These are phyloP conservation scores for Aspergillus homomorphus DNA, from an alignment of 495 filamentous ascomycete species.

Conservation along the genomic window DNA sequence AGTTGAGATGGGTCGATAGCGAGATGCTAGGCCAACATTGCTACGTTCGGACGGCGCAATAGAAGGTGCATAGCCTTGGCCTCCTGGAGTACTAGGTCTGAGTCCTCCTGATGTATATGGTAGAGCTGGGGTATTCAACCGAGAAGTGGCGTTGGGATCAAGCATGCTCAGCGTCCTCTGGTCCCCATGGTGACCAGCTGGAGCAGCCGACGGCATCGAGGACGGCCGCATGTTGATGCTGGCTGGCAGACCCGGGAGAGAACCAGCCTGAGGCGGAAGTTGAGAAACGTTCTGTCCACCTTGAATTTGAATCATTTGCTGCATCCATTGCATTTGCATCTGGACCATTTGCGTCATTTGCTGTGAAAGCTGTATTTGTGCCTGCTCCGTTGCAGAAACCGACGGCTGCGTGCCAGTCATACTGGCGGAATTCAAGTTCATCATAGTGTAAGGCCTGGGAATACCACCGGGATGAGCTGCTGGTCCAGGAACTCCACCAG, in stretches of 20 bases:
- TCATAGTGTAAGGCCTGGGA: constrained; percentile 49
- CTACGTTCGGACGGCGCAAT: constrained; percentile 94
- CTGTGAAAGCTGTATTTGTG: constrained; percentile 78
- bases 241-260: constrained; percentile 13
- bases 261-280: constrained; percentile 16
- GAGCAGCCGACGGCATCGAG: constrained; percentile 39
- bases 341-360: constrained; percentile 90
- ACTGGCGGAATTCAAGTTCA: constrained; percentile 41
- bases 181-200: constrained; percentile 26
- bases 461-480: constrained; percentile 28
- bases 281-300: constrained; percentile 27
- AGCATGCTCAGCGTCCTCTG: constrained; percentile 78
- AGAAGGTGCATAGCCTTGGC: constrained; percentile 60
- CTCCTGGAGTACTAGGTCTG: constrained; percentile 30
- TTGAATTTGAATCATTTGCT: constrained; percentile 75
- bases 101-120: constrained; percentile 29
- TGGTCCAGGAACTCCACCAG: constrained; percentile 29
- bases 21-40: constrained; percentile 81
- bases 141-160: constrained; percentile 64
- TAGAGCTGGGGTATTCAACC: constrained; percentile 35
- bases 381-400: constrained; percentile 62
- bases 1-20: constrained; percentile 86
- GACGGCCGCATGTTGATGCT: constrained; percentile 36
- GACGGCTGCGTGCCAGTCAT: constrained; percentile 24
- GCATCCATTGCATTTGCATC: constrained; percentile 87